Evolutionary conservation across 495 filamentous ascomycete genomes (phyloP).

Genomic region (Trichoderma reesei): DNA sequence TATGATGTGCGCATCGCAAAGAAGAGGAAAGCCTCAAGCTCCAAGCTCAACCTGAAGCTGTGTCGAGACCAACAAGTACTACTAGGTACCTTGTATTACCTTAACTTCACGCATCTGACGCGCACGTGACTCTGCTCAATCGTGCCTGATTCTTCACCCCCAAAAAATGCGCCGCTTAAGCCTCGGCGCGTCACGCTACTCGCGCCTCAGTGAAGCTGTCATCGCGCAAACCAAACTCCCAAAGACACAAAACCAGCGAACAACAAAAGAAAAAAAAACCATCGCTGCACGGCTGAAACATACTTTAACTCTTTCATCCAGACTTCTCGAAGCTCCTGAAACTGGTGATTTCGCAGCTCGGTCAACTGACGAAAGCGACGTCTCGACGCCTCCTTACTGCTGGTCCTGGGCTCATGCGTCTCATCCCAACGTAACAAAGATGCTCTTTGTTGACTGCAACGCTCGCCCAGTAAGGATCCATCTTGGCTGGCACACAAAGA

Average conservation of each 20-base stretch:
- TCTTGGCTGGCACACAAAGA: constrained; percentile 2
- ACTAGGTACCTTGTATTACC: no score
- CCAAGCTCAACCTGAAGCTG: no score
- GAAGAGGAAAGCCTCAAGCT: no score
- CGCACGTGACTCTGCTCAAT: background rate
- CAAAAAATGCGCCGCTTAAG: constrained; percentile 5
- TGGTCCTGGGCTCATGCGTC: background rate
- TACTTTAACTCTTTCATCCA: background rate
- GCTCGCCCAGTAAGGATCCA: constrained; percentile 2
- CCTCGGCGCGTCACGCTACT: constrained; percentile 8
- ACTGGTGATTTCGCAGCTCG: background rate
- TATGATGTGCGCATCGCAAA: no score
- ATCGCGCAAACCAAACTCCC: background rate
- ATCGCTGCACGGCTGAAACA: background rate
- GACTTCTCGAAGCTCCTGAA: background rate
- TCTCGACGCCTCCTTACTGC: background rate
- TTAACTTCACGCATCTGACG: background rate
- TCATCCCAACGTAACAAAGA: background rate
- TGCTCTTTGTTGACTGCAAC: constrained; percentile 5
- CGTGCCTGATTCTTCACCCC: background rate
- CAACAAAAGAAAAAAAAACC: background rate
- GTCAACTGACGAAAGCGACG: background rate
- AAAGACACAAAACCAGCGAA: background rate
- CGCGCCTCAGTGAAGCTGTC: background rate
- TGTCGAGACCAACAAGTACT: no score